Evolutionary conservation across 1,284 basidiomycete species (phyloP).

Genomic region (Fistulina hepatica): DNA sequence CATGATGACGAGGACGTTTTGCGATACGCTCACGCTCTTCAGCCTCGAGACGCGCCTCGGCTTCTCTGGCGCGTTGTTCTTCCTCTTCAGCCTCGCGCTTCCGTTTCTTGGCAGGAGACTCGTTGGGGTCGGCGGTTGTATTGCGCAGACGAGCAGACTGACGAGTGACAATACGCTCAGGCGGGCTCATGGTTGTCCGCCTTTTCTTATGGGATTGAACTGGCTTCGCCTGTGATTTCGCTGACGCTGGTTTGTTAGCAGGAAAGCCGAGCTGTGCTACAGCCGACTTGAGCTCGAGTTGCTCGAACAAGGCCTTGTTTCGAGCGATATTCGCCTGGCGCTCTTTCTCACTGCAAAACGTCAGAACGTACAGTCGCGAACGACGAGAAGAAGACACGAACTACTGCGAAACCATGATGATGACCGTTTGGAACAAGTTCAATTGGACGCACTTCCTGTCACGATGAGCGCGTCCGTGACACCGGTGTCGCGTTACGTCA

Average conservation of each 20-base stretch:
- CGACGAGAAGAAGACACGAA: too few species aligned
- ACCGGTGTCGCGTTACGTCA: too few species aligned
- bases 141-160: constrained; percentile 53
- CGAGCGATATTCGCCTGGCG: constrained; percentile 70
- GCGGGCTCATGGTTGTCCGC: constrained; percentile 29
- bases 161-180: constrained; percentile 48
- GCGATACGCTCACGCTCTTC: constrained; percentile 52
- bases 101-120: constrained; percentile 49
- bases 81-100: constrained; percentile 51
- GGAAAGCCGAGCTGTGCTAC: constrained; percentile 37
- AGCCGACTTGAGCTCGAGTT: constrained; percentile 55
- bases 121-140: constrained; percentile 38
- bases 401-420: too few species aligned
- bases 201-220: constrained; percentile 47
- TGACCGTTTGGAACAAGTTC: too few species aligned
- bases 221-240: constrained; percentile 46
- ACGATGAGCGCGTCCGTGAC: too few species aligned
- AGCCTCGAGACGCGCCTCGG: constrained; percentile 44
- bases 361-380: too few species aligned
- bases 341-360: constrained; percentile 64
- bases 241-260: constrained; percentile 22
- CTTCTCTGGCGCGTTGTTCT: constrained; percentile 36
- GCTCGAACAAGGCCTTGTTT: constrained; percentile 59
- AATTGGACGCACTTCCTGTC: too few species aligned
- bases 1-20: constrained; percentile 54